Conservation (phyloP, 2,329 filamentous ascomycete species). For the Cryphonectria japonica region DNA sequence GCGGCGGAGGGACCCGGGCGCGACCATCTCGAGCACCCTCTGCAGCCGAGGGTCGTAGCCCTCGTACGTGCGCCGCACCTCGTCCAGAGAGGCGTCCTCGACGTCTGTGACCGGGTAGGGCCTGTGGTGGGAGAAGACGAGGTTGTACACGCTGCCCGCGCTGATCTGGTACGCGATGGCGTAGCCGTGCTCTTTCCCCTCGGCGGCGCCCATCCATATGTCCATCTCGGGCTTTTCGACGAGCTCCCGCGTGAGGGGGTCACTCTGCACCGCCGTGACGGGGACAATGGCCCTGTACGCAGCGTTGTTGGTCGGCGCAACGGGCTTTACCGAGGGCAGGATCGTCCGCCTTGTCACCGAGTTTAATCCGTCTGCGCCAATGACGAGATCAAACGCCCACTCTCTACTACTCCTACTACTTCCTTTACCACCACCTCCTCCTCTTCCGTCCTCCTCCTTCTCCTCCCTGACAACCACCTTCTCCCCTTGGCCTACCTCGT, state of each 20-base stretch:
- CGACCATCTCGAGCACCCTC: slow-evolving; percentile 47
- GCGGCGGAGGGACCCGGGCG: slow-evolving; percentile 37
- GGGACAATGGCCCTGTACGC: slow-evolving; percentile 51
- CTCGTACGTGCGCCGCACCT: slow-evolving; percentile 46
- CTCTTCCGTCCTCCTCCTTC: slow-evolving; percentile 10
- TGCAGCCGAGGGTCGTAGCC: slow-evolving; percentile 50
- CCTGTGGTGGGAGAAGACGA: slow-evolving; percentile 49
- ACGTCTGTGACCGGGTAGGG: slow-evolving; percentile 40
- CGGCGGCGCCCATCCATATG: slow-evolving; percentile 45
- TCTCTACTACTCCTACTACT: neutral
- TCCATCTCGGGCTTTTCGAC: slow-evolving; percentile 47
- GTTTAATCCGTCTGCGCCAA: slow-evolving; percentile 48
- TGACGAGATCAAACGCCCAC: slow-evolving; percentile 40
- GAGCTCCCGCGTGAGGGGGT: slow-evolving; percentile 45
- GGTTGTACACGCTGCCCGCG: slow-evolving; percentile 48
- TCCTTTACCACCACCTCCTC: neutral
- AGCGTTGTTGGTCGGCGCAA: slow-evolving; percentile 45
- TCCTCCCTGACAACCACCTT: neutral
- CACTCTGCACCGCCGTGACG: slow-evolving; percentile 45
- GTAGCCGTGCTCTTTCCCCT: slow-evolving; percentile 37
- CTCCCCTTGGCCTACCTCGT: slow-evolving; percentile 31
- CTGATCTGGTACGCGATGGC: slow-evolving; percentile 52
- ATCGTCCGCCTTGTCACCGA: slow-evolving; percentile 43
- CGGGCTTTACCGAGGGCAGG: slow-evolving; percentile 46
- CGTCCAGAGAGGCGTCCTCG: slow-evolving; percentile 45